A percentile compares a stretch with the other conserved stretches of the same genome.
These are phyloP conservation scores for Syzygium grande DNA, from an alignment of 345 rosid genomes.

Conservation along the genomic window DNA sequence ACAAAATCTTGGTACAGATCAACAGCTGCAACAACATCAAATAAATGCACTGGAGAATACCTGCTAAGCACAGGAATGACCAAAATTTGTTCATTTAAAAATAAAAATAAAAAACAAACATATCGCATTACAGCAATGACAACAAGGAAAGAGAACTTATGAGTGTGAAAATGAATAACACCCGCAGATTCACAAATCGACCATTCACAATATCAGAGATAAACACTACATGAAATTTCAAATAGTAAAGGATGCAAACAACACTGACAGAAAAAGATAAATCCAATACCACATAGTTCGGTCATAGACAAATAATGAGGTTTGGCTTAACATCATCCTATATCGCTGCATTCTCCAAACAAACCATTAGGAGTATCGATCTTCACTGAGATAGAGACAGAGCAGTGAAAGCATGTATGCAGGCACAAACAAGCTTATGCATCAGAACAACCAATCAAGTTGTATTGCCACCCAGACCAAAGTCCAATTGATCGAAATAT, in stretches of 20 bases:
- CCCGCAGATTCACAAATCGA: background rate
- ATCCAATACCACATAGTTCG: background rate
- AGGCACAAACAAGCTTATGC: background rate
- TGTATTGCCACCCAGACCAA: background rate
- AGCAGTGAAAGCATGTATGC: background rate
- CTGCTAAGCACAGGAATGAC: conserved; percentile 20
- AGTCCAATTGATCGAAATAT: background rate
- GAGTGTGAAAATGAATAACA: background rate
- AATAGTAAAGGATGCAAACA: background rate
- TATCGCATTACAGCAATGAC: background rate
- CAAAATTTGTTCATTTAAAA: background rate
- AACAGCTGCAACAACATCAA: conserved; percentile 87
- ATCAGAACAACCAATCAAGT: background rate
- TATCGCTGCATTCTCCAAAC: background rate
- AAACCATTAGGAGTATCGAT: background rate
- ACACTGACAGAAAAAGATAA: background rate
- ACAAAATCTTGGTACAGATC: conserved; percentile 95
- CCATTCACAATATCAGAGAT: background rate
- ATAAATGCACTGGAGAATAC: conserved; percentile 85
- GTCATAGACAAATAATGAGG: background rate
- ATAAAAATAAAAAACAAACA: background rate
- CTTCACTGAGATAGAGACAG: background rate
- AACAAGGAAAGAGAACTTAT: background rate
- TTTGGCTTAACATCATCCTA: background rate
- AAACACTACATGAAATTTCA: background rate